Base-by-base conservation (phyloP, 495 filamentous ascomycete species). In the Aspergillus bertholletiae region DNA sequence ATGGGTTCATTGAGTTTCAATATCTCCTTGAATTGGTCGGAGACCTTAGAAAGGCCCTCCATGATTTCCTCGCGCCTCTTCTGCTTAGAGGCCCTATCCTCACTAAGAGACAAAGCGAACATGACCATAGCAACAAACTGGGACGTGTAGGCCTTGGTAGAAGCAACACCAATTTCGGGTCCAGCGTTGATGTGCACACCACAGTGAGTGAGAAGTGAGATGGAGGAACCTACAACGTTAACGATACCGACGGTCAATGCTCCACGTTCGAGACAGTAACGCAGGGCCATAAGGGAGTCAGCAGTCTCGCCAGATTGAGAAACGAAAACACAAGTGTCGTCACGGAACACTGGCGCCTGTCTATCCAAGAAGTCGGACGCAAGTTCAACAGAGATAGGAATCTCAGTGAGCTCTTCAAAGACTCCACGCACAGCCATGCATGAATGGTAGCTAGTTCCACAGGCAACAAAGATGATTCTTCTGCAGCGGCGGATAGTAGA, bases 141-240 rank as follows among this genome's bases (percentile, higher is more conserved):
- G 22, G 94, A 97, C 2, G 94, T 98, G 74, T 98, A 98, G 11
- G 94, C 94, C 79, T 98, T 98, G 66, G 94, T 98, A 39, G 92
- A 97, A 32, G 94, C 94, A 49, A 98, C 94, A 84, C 94, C 94
- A 57, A 98, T 98, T 74, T 98, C 94, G 47, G 94, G 94, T 17
- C 94, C 94, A 54, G 94, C 94, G 72, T 98, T 98, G 74, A 98
- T 96, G 80, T 98, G 94, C 37, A 98, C 94, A 88, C 94, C 94
- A 64, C 94, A 98, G 83, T 98, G 94, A 30, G 95, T 97, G 46
- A 98, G 84, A 51, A 97, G 87, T 9, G 94, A 98, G 72, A 98
- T 98, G 51, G 92, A 96, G 21, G 94, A 98, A 44, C 94, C 94
- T 53, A 98, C 94, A 57, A 94, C 89, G 74, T 98, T 98, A 66